Base-by-base conservation (phyloP, 805 yeast genomes). In the Metschnikowia cubensis region DNA sequence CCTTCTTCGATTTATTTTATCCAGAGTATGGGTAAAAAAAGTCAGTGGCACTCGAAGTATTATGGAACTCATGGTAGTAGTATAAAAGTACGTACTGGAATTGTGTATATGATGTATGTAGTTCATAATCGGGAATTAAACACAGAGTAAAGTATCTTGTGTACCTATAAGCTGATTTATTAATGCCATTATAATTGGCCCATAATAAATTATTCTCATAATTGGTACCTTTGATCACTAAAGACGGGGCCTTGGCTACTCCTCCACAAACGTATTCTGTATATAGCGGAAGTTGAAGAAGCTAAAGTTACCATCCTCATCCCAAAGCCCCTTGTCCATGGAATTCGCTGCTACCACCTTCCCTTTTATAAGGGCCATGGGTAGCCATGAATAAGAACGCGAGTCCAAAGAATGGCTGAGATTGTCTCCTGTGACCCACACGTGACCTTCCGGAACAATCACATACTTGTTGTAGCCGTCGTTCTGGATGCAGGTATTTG, bases 401-500 rank as follows among this genome's bases (percentile, higher is more conserved):
- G 97, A 89, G 61, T 94, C 99, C 43, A 91, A 71, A 18, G 96
- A 88, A 57, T 85, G 89, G 25, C 89, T 79, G 50, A 92, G 68
- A 62, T 94, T 94, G 62, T 94, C 99, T 1, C 99, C 99, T 0
- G 97, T 89, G 3, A 91, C 85, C 98, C 98, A 94, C 43, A 89
- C 87, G 67, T 94, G 99, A 2, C 99, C 99, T 57, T 84, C 81
- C 1, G 99, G 99, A 0, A 94, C 91, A 49, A 72, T 75, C 7
- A 92, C 83, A 65, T 74, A 89, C 50, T 80, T 78, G 60, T 80
- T 74, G 55, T 63, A 74, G 7, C 76, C 77, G 53, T 74, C 77
- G 48, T 73, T 64, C 29, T 54, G 58, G 1, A 61, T 51, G 6
- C 58, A 54, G 43, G 66, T 65, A 2, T 57, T 37, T 2, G 67